These are phyloP conservation scores for Psidium friedrichsthalianum DNA, from an alignment of 345 rosid species.

Conservation along the genomic window DNA sequence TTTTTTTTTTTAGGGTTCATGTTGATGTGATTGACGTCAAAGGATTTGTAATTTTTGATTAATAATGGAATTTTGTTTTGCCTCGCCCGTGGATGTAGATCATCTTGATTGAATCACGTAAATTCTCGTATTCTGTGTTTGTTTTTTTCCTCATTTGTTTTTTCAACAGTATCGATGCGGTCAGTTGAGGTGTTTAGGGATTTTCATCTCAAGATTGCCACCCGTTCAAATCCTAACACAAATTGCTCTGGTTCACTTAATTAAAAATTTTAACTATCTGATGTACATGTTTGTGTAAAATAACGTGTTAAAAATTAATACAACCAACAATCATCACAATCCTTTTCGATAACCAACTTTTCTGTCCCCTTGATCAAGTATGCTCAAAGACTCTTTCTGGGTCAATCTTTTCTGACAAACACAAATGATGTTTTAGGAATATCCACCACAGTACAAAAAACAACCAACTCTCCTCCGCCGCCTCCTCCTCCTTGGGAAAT, in stretches of 20 bases:
- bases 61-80: too few relatives aligned
- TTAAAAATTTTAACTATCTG: neutral
- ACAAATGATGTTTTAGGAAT: neutral
- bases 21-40: too few relatives aligned
- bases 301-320: neutral
- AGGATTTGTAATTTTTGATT: too few relatives aligned
- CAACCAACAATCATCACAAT: neutral
- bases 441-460: neutral
- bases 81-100: too few relatives aligned
- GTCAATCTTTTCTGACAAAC: neutral
- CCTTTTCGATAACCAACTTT: neutral
- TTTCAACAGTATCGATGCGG: neutral
- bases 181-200: neutral
- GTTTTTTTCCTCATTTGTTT: too few relatives aligned
- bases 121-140: too few relatives aligned
- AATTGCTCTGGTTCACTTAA: rapidly evolving
- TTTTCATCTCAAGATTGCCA: neutral
- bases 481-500: neutral
- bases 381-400: neutral
- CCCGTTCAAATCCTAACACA: neutral
- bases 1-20: too few relatives aligned
- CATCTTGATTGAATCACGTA: too few relatives aligned
- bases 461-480: neutral
- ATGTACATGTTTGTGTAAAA: neutral
- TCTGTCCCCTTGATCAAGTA: neutral